A percentile compares a stretch with the other conserved stretches of the same genome.
Conservation (phyloP, 768 basidiomycete species). For the Saitozyma sp. region DNA sequence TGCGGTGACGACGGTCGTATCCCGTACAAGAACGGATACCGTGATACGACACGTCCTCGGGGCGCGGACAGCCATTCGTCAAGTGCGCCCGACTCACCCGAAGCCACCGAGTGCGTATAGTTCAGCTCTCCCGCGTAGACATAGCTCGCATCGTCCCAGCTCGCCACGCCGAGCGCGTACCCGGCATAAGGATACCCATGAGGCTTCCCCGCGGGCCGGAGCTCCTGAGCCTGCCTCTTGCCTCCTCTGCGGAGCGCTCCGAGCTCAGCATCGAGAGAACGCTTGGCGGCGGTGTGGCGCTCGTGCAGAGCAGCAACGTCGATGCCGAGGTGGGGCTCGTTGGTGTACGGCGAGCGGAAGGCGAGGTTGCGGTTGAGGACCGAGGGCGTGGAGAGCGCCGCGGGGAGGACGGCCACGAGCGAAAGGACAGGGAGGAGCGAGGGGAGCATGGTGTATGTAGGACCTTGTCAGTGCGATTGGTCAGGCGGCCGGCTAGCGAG, state of each 20-base stretch:
- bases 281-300: conserved; percentile 9
- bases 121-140: conserved; percentile 28
- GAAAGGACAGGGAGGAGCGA: conserved; percentile 11
- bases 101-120: conserved; percentile 19
- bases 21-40: too few relatives aligned
- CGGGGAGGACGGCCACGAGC: neutral
- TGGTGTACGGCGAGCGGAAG: conserved; percentile 22
- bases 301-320: conserved; percentile 12
- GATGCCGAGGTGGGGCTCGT: conserved; percentile 18
- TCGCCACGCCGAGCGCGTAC: conserved; percentile 24
- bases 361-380: conserved; percentile 14
- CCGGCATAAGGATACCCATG: conserved; percentile 21
- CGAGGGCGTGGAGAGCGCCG: conserved; percentile 1
- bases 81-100: conserved; percentile 7
- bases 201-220: conserved; percentile 2
- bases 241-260: too few relatives aligned
- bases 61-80: too few relatives aligned
- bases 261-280: conserved; percentile 3
- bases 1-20: too few relatives aligned
- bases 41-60: too few relatives aligned
- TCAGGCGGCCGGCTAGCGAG: too few relatives aligned
- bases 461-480: too few relatives aligned
- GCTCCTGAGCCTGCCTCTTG: conserved; percentile 6
- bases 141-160: conserved; percentile 19
- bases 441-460: too few relatives aligned